A percentile compares a stretch with the other conserved stretches of the same genome.
phyloP scores from a whole-genome alignment of 78 protist genomes.

The Dictyostelium firmibasis region DNA sequence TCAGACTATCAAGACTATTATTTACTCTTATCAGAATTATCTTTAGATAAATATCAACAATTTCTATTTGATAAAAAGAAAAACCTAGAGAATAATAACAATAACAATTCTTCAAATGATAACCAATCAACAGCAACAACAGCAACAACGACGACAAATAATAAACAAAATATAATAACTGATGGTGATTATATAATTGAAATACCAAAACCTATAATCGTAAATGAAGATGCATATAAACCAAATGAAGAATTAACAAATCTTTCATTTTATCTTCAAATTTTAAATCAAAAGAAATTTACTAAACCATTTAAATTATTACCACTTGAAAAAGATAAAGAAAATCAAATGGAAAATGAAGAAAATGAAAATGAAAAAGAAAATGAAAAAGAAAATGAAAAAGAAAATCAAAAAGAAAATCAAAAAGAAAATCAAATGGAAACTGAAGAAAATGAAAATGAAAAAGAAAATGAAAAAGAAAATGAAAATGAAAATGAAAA shows the following conservation, averaged over 20 bases:
- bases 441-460: not conserved
- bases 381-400: not conserved
- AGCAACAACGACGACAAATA: not conserved
- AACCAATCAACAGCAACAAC: not conserved
- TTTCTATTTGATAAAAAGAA: not conserved
- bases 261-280: constrained; percentile 9
- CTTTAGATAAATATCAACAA: not conserved
- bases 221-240: not conserved
- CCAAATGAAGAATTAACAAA: not conserved
- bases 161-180: not conserved
- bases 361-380: not conserved
- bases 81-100: not conserved
- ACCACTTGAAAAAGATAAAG: not conserved
- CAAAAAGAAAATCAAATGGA: not conserved
- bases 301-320: not conserved
- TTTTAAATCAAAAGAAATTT: not conserved
- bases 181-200: not conserved
- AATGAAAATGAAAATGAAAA: not conserved
- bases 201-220: not conserved
- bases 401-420: not conserved
- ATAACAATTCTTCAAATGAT: too few species aligned
- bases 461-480: not conserved
- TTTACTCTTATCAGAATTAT: not conserved
- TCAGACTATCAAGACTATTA: constrained; percentile 1
- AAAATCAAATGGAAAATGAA: not conserved